Percentiles rank a stretch among this genome's conserved stretches.
phyloP scores from a whole-genome alignment of 345 rosid species.

The Barbarea vulgaris region DNA sequence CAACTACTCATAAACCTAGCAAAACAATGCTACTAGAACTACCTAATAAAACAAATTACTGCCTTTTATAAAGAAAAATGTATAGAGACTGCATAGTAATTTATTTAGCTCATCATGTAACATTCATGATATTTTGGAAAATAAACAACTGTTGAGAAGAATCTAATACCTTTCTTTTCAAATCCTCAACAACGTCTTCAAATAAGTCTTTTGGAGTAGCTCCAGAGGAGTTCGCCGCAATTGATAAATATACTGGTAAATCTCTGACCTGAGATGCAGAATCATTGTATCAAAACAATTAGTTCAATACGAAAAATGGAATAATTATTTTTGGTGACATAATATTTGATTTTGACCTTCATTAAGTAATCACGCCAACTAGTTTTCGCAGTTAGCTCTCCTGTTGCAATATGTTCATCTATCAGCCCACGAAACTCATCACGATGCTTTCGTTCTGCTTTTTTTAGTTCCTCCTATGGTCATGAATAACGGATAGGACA shows the following conservation, averaged over 20 bases:
- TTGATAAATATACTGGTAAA: slow-evolving; percentile 66
- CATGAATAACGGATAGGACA: slow-evolving; percentile 31
- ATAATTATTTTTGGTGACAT: slow-evolving; percentile 18
- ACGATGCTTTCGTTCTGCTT: slow-evolving; percentile 91
- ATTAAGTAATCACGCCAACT: slow-evolving; percentile 82
- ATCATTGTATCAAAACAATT: slow-evolving; percentile 23
- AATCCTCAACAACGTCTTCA: slow-evolving; percentile 87
- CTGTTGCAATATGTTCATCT: slow-evolving; percentile 78
- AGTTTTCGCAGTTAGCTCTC: slow-evolving; percentile 75
- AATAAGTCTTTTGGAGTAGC: slow-evolving; percentile 91
- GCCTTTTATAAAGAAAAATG: background rate
- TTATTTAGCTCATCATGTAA: slow-evolving; percentile 2
- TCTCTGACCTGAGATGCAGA: slow-evolving; percentile 66
- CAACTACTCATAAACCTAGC: slow-evolving; percentile 21
- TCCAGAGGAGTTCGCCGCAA: slow-evolving; percentile 80
- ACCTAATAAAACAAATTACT: slow-evolving; percentile 6
- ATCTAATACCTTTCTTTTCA: slow-evolving; percentile 65
- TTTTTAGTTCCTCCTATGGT: slow-evolving; percentile 82
- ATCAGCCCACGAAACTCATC: slow-evolving; percentile 89
- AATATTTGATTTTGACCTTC: slow-evolving; percentile 51
- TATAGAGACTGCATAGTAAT: background rate
- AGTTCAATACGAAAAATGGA: slow-evolving; percentile 20
- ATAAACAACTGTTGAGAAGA: background rate
- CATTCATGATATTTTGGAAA: slow-evolving; percentile 15
- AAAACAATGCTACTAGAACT: slow-evolving; percentile 6